A percentile compares a stretch with the other conserved stretches of the same genome.
These are phyloP conservation scores for Rhodotorula sp. DNA, from an alignment of 1,284 basidiomycete species.

Conservation along the genomic window DNA sequence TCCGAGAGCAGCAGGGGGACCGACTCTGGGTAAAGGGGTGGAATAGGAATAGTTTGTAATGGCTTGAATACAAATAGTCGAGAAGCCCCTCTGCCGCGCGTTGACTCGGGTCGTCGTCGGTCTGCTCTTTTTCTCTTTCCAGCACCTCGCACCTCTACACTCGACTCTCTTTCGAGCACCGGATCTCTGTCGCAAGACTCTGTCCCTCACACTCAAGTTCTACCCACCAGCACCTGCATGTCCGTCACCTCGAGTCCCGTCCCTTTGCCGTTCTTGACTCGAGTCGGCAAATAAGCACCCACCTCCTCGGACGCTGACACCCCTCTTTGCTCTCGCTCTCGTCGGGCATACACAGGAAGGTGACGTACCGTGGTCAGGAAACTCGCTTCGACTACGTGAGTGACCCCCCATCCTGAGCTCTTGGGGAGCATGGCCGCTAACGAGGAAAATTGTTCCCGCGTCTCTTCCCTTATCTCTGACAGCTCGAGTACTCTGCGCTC, in stretches of 20 bases:
- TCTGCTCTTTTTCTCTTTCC: background rate
- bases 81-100: no score
- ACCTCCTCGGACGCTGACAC: background rate
- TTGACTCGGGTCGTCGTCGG: background rate
- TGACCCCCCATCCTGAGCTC: no score
- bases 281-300: background rate
- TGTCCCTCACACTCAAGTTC: background rate
- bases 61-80: no score
- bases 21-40: no score
- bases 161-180: background rate
- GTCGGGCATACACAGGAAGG: background rate
- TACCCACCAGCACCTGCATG: conserved; percentile 11
- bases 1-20: no score
- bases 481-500: conserved; percentile 35
- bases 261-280: background rate
- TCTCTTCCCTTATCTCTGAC: background rate
- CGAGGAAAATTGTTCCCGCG: background rate
- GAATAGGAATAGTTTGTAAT: no score
- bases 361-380: background rate
- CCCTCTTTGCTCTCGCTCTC: background rate
- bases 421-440: background rate
- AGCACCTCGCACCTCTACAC: background rate
- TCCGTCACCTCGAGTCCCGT: background rate
- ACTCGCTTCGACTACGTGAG: conserved; percentile 17
- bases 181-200: background rate